phyloP scores from a whole-genome alignment of 2,329 filamentous ascomycete genomes.

The Ophiocordyceps camponoti-floridani region DNA sequence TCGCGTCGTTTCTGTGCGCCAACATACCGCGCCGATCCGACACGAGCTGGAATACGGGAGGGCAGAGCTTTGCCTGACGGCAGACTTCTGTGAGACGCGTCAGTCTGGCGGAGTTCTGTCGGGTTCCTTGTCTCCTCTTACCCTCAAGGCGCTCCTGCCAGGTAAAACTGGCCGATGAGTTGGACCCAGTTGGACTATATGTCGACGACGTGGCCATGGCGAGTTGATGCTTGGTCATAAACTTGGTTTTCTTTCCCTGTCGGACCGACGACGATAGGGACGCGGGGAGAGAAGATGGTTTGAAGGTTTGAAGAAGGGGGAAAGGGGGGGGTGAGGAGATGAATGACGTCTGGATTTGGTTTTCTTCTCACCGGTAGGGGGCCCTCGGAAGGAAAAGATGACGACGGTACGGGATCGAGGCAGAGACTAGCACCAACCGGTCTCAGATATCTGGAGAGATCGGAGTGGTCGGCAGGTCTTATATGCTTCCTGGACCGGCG shows the following conservation, averaged over 20 bases:
- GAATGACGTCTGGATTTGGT: neutral
- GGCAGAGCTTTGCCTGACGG: constrained; percentile 28
- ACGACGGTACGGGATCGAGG: neutral
- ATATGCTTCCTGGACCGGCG: constrained; percentile 2
- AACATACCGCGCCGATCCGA: constrained; percentile 55
- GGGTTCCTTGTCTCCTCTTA: constrained; percentile 13
- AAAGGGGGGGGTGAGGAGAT: neutral
- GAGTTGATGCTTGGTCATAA: neutral
- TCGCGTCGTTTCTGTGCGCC: neutral
- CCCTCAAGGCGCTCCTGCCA: constrained; percentile 42
- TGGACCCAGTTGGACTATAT: constrained; percentile 7
- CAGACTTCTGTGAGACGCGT: constrained; percentile 31
- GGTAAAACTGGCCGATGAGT: constrained; percentile 7
- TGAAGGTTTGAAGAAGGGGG: neutral
- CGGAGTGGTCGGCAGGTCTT: constrained; percentile 2
- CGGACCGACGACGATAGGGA: too few species aligned
- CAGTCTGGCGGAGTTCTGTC: constrained; percentile 1
- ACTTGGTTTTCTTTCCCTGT: neutral
- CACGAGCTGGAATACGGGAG: constrained; percentile 49
- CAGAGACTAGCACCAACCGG: constrained; percentile 1
- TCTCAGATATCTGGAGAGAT: constrained; percentile 2
- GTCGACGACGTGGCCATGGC: constrained; percentile 10
- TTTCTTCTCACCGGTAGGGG: too few species aligned
- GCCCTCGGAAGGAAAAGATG: too few species aligned
- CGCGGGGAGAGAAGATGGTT: neutral